Percentiles rank a stretch among this genome's conserved stretches.
Conservation (phyloP, 345 rosid genomes). For the Salix arbutifolia region DNA sequence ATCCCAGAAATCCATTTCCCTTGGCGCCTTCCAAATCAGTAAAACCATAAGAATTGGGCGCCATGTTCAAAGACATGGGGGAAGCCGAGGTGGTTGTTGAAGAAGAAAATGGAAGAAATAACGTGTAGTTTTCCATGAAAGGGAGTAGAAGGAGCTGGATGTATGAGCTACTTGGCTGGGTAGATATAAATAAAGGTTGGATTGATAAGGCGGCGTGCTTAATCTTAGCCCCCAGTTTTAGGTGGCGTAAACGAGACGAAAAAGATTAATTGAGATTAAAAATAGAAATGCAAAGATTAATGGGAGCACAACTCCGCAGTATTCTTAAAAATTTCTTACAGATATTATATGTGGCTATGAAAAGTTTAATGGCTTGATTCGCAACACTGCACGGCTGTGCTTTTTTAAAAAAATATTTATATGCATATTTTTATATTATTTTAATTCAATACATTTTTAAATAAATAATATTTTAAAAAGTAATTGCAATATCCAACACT, state of each 20-base stretch:
- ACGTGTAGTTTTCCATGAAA: conserved; percentile 21
- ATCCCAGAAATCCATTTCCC: conserved; percentile 29
- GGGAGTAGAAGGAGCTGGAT: background rate
- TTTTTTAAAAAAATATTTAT: too few relatives aligned
- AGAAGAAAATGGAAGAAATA: conserved; percentile 21
- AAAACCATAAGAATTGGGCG: background rate
- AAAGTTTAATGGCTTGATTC: too few relatives aligned
- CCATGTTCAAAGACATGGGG: conserved; percentile 16
- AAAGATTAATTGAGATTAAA: background rate
- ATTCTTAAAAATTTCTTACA: background rate
- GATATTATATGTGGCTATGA: background rate
- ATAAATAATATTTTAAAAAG: too few relatives aligned
- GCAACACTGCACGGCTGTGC: too few relatives aligned
- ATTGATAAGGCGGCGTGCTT: background rate
- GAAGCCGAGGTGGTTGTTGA: conserved; percentile 14
- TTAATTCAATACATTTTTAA: too few relatives aligned
- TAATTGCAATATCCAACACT: too few relatives aligned
- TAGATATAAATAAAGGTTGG: background rate
- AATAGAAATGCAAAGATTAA: background rate
- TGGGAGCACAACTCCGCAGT: too few relatives aligned
- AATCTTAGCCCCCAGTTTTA: background rate
- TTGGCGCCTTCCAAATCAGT: conserved; percentile 13
- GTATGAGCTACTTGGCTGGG: background rate
- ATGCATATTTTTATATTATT: too few relatives aligned
- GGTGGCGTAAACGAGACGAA: conserved; percentile 40